phyloP scores from a whole-genome alignment of 2,329 filamentous ascomycete genomes.

The Fusarium brevicatenulatum region DNA sequence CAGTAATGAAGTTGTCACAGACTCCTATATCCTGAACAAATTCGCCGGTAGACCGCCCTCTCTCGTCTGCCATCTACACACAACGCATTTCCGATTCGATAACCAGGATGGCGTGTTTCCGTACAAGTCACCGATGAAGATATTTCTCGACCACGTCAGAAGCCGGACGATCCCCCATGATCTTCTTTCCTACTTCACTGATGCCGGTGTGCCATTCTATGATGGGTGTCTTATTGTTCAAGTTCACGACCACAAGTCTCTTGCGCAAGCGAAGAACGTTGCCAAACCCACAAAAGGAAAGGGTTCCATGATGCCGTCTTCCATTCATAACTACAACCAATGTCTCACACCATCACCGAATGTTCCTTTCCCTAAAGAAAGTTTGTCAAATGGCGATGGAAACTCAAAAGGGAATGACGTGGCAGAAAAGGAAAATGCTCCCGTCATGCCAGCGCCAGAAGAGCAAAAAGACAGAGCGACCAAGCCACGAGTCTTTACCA shows the following conservation, averaged over 20 bases:
- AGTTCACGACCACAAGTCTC: slow-evolving; percentile 86
- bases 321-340: slow-evolving; percentile 91
- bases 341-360: slow-evolving; percentile 91
- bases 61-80: slow-evolving; percentile 85
- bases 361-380: slow-evolving; percentile 76
- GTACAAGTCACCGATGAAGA: slow-evolving; percentile 91
- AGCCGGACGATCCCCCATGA: slow-evolving; percentile 87
- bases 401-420: slow-evolving; percentile 36
- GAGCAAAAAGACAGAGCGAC: slow-evolving; percentile 47
- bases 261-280: slow-evolving; percentile 69
- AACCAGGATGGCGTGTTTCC: slow-evolving; percentile 91
- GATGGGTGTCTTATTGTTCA: slow-evolving; percentile 96
- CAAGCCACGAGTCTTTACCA: slow-evolving; percentile 74
- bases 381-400: slow-evolving; percentile 51
- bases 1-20: slow-evolving; percentile 70
- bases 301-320: slow-evolving; percentile 75
- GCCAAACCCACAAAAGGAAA: slow-evolving; percentile 61
- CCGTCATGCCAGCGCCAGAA: slow-evolving; percentile 62
- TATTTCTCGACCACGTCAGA: slow-evolving; percentile 80
- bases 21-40: slow-evolving; percentile 84
- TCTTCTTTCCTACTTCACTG: slow-evolving; percentile 80
- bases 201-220: slow-evolving; percentile 82
- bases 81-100: slow-evolving; percentile 90
- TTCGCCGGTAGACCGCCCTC: slow-evolving; percentile 81
- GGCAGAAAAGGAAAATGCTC: slow-evolving; percentile 63